phyloP scores from a whole-genome alignment of 2,329 filamentous ascomycete species.

The Pseudogymnoascus sp. region DNA sequence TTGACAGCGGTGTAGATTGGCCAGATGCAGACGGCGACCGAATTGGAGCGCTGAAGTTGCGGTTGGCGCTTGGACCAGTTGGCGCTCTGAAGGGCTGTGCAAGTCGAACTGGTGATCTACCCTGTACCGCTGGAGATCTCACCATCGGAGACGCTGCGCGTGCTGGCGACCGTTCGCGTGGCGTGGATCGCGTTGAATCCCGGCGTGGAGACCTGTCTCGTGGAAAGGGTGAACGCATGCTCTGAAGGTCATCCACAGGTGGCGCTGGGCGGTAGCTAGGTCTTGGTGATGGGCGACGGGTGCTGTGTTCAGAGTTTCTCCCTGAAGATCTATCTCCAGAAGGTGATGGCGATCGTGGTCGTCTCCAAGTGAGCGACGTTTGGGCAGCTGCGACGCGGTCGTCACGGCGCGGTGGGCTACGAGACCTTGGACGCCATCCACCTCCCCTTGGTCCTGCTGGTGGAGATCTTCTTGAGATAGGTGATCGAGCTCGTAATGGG shows the following conservation, averaged over 20 bases:
- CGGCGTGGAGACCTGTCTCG: slow-evolving; percentile 13
- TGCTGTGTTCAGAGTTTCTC: slow-evolving; percentile 51
- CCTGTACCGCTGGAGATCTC: slow-evolving; percentile 16
- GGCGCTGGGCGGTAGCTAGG: slow-evolving; percentile 35
- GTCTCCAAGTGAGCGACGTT: slow-evolving; percentile 45
- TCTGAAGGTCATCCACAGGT: slow-evolving; percentile 25
- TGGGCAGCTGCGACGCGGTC: slow-evolving; percentile 37
- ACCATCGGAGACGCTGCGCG: slow-evolving; percentile 18
- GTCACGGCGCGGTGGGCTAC: slow-evolving; percentile 47
- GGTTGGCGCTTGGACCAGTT: slow-evolving; percentile 28
- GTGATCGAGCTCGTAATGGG: slow-evolving; percentile 27
- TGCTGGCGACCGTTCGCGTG: slow-evolving; percentile 28
- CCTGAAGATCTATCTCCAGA: slow-evolving; percentile 45
- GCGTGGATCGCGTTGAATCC: slow-evolving; percentile 28
- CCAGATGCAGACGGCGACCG: slow-evolving; percentile 14
- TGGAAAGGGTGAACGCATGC: slow-evolving; percentile 25
- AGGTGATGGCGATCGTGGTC: slow-evolving; percentile 31
- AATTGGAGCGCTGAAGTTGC: slow-evolving; percentile 25
- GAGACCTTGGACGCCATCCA: slow-evolving; percentile 37
- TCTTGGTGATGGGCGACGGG: slow-evolving; percentile 56
- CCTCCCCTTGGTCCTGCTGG: slow-evolving; percentile 31
- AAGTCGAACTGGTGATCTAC: slow-evolving; percentile 29
- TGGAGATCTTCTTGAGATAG: slow-evolving; percentile 29
- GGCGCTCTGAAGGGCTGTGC: slow-evolving; percentile 27
- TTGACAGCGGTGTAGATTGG: slow-evolving; percentile 17